Evolutionary conservation across 1,284 basidiomycete species (phyloP).

Genomic region (Ceratobasidium sp.): DNA sequence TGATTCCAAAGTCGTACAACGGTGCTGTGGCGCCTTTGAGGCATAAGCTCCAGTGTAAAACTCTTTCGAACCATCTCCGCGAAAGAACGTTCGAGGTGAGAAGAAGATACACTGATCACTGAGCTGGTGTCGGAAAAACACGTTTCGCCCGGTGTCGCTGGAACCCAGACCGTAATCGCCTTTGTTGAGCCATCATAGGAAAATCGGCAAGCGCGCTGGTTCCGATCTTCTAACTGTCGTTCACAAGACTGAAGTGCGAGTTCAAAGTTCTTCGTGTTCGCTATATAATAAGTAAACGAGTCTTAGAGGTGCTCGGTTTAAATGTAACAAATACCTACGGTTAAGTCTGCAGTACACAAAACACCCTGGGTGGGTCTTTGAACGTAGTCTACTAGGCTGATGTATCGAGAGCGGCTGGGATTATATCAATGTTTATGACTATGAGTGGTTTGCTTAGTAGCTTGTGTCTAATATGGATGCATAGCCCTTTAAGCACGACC

Average conservation of each 20-base stretch:
- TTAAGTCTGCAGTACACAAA: background rate
- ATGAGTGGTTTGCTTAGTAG: conserved; percentile 30
- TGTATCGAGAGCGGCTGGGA: conserved; percentile 28
- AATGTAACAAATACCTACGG: background rate
- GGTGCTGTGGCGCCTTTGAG: background rate
- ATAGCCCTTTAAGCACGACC: conserved; percentile 22
- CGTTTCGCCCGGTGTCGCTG: background rate
- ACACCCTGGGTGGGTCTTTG: background rate
- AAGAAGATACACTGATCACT: background rate
- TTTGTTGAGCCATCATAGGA: background rate
- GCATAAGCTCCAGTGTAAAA: background rate
- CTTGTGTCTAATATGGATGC: conserved; percentile 31
- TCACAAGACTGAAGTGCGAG: background rate
- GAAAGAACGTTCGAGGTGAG: background rate
- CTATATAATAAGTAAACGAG: background rate
- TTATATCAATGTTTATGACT: conserved; percentile 38
- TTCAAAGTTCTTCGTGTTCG: background rate
- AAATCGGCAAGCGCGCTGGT: background rate
- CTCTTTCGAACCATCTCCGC: background rate
- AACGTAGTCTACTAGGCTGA: conserved; percentile 1
- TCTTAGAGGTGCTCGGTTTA: background rate
- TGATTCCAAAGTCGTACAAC: background rate
- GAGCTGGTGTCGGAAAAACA: background rate
- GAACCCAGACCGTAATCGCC: background rate
- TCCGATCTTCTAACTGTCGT: background rate